phyloP scores from a whole-genome alignment of 2,329 filamentous ascomycete genomes.

The Thielaviopsis musarum region DNA sequence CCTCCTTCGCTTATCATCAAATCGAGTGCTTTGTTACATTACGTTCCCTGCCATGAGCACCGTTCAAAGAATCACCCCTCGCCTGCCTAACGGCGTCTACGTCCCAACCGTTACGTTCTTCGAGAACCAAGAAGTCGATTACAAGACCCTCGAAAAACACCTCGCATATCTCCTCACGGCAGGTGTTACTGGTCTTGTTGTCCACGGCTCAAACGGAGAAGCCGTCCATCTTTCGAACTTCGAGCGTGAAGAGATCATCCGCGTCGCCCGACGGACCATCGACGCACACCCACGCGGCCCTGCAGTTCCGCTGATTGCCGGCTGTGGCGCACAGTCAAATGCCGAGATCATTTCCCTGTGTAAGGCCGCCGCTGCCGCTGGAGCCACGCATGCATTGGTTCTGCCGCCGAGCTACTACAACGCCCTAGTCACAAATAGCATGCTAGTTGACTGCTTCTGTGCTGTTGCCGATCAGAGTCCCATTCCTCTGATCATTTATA shows the following conservation, averaged over 20 bases:
- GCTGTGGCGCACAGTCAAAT: conserved; percentile 57
- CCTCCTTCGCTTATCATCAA: background rate
- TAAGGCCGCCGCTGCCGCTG: conserved; percentile 48
- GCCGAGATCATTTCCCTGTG: conserved; percentile 56
- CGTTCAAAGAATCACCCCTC: background rate
- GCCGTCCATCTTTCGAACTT: conserved; percentile 59
- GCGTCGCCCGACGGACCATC: conserved; percentile 51
- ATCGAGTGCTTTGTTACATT: no score
- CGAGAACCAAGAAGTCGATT: conserved; percentile 30
- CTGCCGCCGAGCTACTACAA: conserved; percentile 66
- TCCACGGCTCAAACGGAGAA: conserved; percentile 70
- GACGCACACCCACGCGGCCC: conserved; percentile 44
- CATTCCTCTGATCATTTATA: conserved; percentile 45
- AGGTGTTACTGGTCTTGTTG: conserved; percentile 57
- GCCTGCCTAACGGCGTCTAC: background rate
- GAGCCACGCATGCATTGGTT: conserved; percentile 60
- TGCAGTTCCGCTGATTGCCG: conserved; percentile 56
- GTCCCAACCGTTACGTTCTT: background rate
- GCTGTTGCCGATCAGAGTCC: conserved; percentile 41
- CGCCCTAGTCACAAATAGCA: conserved; percentile 40
- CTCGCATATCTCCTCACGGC: conserved; percentile 56
- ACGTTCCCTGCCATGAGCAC: background rate
- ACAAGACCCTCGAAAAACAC: conserved; percentile 38
- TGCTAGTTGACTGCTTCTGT: conserved; percentile 37
- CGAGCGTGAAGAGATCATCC: conserved; percentile 53